Evolutionary conservation across 305 asterid genomes (phyloP).

Genomic region (Fraxinus greggii): DNA sequence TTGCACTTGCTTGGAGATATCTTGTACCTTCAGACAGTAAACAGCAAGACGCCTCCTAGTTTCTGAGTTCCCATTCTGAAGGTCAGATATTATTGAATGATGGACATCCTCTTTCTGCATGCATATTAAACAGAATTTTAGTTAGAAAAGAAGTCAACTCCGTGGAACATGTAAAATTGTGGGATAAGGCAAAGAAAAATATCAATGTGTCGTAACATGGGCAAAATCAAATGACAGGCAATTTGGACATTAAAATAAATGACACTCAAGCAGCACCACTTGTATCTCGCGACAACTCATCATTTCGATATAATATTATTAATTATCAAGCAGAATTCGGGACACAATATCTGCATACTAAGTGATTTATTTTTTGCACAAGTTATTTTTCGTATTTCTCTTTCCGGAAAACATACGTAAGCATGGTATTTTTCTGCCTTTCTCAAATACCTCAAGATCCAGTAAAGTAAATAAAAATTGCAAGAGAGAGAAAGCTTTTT

Average conservation of each 20-base stretch:
- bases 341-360: neutral
- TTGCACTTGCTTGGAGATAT: conserved; percentile 6
- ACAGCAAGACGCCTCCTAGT: conserved; percentile 97
- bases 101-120: conserved; percentile 99
- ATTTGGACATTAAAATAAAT: conserved; percentile 4
- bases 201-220: neutral
- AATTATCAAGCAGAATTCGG: neutral
- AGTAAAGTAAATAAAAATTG: neutral
- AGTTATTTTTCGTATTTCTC: neutral
- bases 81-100: conserved; percentile 97
- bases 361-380: neutral
- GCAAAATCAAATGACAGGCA: conserved; percentile 18
- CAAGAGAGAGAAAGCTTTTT: neutral
- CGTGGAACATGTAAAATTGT: conserved; percentile 7
- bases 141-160: conserved; percentile 11
- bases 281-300: neutral
- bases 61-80: conserved; percentile 94
- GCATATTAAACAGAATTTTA: conserved; percentile 19
- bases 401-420: neutral
- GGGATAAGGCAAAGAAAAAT: conserved; percentile 11
- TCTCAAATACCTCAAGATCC: conserved; percentile 7
- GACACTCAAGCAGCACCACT: conserved; percentile 3
- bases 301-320: neutral
- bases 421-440: neutral
- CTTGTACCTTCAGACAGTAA: conserved; percentile 83